Conservation (phyloP, 2,329 filamentous ascomycete species). For the Alternaria infectoria region DNA sequence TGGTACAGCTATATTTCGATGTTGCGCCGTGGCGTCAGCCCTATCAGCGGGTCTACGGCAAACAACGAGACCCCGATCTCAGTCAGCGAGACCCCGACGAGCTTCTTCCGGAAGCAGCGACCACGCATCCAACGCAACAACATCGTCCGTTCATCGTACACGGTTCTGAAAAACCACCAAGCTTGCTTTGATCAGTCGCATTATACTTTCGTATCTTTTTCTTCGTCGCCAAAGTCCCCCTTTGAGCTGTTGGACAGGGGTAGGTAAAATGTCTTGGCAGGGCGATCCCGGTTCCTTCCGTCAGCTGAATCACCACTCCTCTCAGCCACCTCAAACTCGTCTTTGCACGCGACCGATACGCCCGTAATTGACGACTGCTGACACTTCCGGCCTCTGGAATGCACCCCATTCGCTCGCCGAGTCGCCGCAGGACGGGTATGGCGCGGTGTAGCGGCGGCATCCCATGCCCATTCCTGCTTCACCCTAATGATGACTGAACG, state of each 20-base stretch:
- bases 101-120: constrained; percentile 17
- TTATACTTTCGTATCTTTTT: background rate
- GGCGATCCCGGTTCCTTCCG: constrained; percentile 19
- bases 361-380: constrained; percentile 4
- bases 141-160: background rate
- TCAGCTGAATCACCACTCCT: constrained; percentile 9
- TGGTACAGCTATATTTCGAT: background rate
- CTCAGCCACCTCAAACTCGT: constrained; percentile 25
- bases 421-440: constrained; percentile 9
- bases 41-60: constrained; percentile 14
- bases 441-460: constrained; percentile 13
- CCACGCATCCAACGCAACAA: background rate
- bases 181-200: too few species aligned
- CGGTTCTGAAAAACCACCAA: background rate
- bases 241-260: background rate
- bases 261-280: background rate
- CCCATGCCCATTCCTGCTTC: constrained; percentile 20
- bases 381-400: constrained; percentile 6
- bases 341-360: constrained; percentile 22
- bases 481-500: constrained; percentile 33
- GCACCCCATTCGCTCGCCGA: constrained; percentile 9
- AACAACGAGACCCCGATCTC: constrained; percentile 15
- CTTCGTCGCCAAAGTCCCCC: background rate
- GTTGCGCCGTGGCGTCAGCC: constrained; percentile 1
- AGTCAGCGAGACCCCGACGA: constrained; percentile 18